phyloP scores from a whole-genome alignment of 805 yeast species.

The Spathaspora sp. region DNA sequence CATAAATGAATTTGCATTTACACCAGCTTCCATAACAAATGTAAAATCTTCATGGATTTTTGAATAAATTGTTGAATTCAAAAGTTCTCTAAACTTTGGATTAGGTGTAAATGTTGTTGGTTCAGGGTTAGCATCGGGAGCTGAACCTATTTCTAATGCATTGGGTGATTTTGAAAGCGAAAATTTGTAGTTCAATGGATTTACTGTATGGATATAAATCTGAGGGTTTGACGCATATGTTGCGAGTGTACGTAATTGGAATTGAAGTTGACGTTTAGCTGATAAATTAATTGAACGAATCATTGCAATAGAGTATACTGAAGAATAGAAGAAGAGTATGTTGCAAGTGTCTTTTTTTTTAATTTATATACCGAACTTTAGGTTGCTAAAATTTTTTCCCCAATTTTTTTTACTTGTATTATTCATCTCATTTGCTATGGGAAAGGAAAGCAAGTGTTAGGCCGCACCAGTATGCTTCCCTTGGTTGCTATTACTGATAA shows the following conservation, averaged over 20 bases:
- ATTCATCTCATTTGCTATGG: too few species aligned
- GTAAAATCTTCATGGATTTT: slow-evolving; percentile 43
- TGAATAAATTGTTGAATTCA: slow-evolving; percentile 22
- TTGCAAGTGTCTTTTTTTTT: neutral
- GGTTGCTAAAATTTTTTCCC: neutral
- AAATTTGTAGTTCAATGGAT: slow-evolving; percentile 8
- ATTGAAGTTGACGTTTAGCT: neutral
- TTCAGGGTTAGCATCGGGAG: slow-evolving; percentile 1
- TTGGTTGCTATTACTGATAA: neutral
- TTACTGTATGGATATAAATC: slow-evolving; percentile 15
- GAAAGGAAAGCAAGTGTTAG: too few species aligned
- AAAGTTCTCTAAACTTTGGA: slow-evolving; percentile 21
- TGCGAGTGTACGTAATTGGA: slow-evolving; percentile 5
- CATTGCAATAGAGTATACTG: slow-evolving; percentile 2
- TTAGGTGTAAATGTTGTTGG: slow-evolving; percentile 25
- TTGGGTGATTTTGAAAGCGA: slow-evolving; percentile 19
- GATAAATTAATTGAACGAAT: neutral
- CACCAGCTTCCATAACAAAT: slow-evolving; percentile 53
- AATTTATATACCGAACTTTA: neutral
- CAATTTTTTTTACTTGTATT: too few species aligned
- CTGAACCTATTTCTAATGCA: slow-evolving; percentile 21
- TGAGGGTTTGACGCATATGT: slow-evolving; percentile 15
- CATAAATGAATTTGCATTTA: slow-evolving; percentile 51
- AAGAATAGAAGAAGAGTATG: neutral
- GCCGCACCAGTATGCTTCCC: too few species aligned